These are phyloP conservation scores for Colletotrichum noveboracense DNA, from an alignment of 2,329 filamentous ascomycete genomes.

Conservation along the genomic window DNA sequence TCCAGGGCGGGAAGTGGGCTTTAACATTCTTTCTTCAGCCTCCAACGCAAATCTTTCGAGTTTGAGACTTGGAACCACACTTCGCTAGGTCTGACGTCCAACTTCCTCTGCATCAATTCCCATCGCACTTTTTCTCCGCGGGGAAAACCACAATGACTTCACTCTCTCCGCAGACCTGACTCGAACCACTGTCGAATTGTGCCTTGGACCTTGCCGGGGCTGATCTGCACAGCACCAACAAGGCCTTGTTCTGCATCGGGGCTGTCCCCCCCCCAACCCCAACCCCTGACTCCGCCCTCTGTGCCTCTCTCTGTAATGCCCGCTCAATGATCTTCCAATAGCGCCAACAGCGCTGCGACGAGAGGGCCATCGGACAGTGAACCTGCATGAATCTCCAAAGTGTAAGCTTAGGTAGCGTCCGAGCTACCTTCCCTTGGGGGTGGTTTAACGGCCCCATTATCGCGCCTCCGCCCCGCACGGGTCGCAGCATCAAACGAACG, in stretches of 20 bases:
- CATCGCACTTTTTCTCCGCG: not conserved
- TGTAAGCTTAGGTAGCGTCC: not conserved
- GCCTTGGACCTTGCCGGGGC: not conserved
- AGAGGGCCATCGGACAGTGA: not conserved
- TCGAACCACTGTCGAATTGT: not conserved
- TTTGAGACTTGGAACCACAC: not conserved
- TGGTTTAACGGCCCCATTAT: not conserved
- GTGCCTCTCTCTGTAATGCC: not conserved
- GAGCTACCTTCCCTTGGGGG: not conserved
- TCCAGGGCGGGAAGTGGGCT: not conserved
- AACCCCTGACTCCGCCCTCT: not conserved
- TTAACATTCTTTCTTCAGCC: not conserved
- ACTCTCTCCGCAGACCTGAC: not conserved
- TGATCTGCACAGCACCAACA: not conserved
- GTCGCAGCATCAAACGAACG: constrained; percentile 4
- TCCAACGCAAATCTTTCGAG: not conserved
- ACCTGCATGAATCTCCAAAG: not conserved
- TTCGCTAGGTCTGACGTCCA: not conserved
- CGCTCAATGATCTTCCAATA: not conserved
- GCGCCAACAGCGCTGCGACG: not conserved
- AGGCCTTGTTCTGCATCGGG: not conserved
- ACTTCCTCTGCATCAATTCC: not conserved
- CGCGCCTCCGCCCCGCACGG: not conserved
- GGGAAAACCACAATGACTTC: not conserved
- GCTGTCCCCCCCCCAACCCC: not conserved